Percentiles rank a stretch among this genome's conserved stretches.
Evolutionary conservation across 1,139 yeast species (phyloP).

Genomic region (Blastobotrys elegans): DNA sequence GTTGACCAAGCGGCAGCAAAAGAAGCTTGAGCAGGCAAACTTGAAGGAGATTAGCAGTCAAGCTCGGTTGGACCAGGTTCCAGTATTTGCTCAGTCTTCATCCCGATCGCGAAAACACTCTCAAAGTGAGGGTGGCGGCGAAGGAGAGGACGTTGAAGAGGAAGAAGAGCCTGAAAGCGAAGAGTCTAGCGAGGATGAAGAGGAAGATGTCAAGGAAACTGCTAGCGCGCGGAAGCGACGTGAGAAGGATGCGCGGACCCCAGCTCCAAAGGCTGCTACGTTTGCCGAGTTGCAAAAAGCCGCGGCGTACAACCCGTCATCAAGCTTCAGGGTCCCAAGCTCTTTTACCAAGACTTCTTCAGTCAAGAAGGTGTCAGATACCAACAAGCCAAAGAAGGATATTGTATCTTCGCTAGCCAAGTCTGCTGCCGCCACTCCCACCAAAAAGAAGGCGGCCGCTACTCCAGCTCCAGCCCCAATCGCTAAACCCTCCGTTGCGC

Average conservation of each 20-base stretch:
- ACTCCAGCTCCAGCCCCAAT: neutral
- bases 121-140: conserved; percentile 11
- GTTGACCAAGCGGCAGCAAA: conserved; percentile 20
- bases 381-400: neutral
- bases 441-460: neutral
- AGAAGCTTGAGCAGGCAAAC: conserved; percentile 21
- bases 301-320: conserved; percentile 2
- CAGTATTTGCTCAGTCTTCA: conserved; percentile 8
- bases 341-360: neutral
- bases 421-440: too few species aligned
- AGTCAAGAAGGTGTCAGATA: neutral
- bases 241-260: conserved; percentile 5
- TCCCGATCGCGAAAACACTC: neutral
- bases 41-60: conserved; percentile 14
- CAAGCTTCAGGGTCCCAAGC: conserved; percentile 2
- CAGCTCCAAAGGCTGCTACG: conserved; percentile 5
- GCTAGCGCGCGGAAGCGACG: conserved; percentile 6
- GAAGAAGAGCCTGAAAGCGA: conserved; percentile 13
- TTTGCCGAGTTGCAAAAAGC: conserved; percentile 2
- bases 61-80: conserved; percentile 16
- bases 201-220: neutral
- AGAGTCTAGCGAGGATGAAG: conserved; percentile 5
- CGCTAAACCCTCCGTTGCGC: conserved; percentile 5
- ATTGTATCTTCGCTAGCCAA: neutral
- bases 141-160: conserved; percentile 5